phyloP scores from a whole-genome alignment of 2,329 filamentous ascomycete species.

The Talaromyces sp. region DNA sequence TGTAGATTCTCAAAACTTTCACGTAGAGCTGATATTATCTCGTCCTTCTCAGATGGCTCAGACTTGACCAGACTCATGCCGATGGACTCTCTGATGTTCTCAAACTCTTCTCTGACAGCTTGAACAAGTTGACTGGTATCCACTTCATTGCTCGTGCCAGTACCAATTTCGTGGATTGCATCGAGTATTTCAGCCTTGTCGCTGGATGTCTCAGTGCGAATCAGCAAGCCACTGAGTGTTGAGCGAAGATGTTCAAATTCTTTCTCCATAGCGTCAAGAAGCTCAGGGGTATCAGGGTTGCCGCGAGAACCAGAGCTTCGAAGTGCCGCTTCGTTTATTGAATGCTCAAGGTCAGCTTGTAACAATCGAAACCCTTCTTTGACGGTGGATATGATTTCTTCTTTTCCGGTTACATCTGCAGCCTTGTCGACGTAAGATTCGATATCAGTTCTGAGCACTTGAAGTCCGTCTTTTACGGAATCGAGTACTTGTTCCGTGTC shows the following conservation, averaged over 20 bases:
- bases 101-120: conserved; percentile 58
- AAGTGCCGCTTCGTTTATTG: conserved; percentile 44
- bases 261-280: conserved; percentile 72
- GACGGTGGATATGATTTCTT: conserved; percentile 72
- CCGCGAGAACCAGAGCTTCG: conserved; percentile 30
- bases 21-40: conserved; percentile 56
- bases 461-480: conserved; percentile 81
- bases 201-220: conserved; percentile 55
- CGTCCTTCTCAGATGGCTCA: conserved; percentile 55
- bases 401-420: conserved; percentile 65
- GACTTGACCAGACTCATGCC: conserved; percentile 50
- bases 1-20: conserved; percentile 45
- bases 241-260: conserved; percentile 81
- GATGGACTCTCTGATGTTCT: conserved; percentile 58
- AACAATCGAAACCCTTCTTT: conserved; percentile 61
- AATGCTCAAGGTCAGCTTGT: conserved; percentile 56
- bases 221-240: conserved; percentile 66
- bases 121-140: conserved; percentile 36
- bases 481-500: conserved; percentile 87
- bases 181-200: conserved; percentile 63
- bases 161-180: conserved; percentile 51
- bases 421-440: conserved; percentile 75
- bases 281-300: conserved; percentile 59
- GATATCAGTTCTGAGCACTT: conserved; percentile 74
- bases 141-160: conserved; percentile 30